These are phyloP conservation scores for Acanthamoeba rhysodes DNA, from an alignment of 208 protist species.

Conservation along the genomic window DNA sequence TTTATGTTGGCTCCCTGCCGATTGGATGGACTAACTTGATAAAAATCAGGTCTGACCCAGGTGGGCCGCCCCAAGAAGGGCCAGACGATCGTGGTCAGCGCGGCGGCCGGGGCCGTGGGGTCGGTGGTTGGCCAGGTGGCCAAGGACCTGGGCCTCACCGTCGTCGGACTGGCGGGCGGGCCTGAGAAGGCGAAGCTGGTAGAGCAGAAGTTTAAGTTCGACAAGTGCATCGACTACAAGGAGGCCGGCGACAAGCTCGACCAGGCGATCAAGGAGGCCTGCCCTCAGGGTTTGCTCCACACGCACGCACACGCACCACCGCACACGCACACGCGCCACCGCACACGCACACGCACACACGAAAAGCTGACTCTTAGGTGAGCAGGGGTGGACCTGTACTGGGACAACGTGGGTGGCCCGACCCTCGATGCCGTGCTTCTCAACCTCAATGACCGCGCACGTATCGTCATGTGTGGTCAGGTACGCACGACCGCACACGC, in stretches of 20 bases:
- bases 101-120: conserved; percentile 83
- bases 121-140: conserved; percentile 76
- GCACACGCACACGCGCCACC: too few species aligned
- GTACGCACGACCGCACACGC: neutral
- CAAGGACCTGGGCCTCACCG: conserved; percentile 76
- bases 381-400: conserved; percentile 87
- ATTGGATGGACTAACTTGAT: neutral
- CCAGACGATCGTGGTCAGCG: conserved; percentile 85
- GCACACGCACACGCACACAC: too few species aligned
- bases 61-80: conserved; percentile 85
- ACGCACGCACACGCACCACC: neutral
- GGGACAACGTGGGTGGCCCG: conserved; percentile 89
- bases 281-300: conserved; percentile 76
- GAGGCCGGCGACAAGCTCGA: conserved; percentile 54
- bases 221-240: conserved; percentile 86
- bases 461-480: conserved; percentile 80
- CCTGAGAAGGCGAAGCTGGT: conserved; percentile 80
- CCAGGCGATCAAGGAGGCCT: conserved; percentile 73
- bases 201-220: conserved; percentile 80
- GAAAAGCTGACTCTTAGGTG: too few species aligned
- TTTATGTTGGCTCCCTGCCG: neutral
- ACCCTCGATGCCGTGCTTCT: conserved; percentile 49
- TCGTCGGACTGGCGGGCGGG: conserved; percentile 78
- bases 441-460: conserved; percentile 33
- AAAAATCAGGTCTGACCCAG: neutral